A percentile compares a stretch with the other conserved stretches of the same genome.
Conservation (phyloP, 306 rosid genomes). For the Prunus persica region Prunus_persica_NCBIv2 NC_034014.1:498501-499000, state of each 20-base stretch:
- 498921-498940: conserved; percentile 84
- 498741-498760: conserved; percentile 95
- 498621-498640: conserved; percentile 40
- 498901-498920: conserved; percentile 99
- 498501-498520: conserved; percentile 97
- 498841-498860: conserved; percentile 92
- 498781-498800: conserved; percentile 22
- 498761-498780: conserved; percentile 15
- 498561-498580: conserved; percentile 26
- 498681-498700: conserved; percentile 91
- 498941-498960: conserved; percentile 68
- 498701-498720: conserved; percentile 95
- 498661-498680: conserved; percentile 97
- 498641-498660: conserved; percentile 98
- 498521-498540: conserved; percentile 82
- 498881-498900: conserved; percentile 90
- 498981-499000: conserved; percentile 35
- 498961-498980: conserved; percentile 37
- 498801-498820: conserved; percentile 5
- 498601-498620: not conserved
- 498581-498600: not conserved
- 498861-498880: conserved; percentile 98
- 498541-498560: conserved; percentile 98
- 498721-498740: conserved; percentile 91
- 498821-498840: not conserved